phyloP scores from a whole-genome alignment of 2,329 filamentous ascomycete genomes.

The Alternaria metachromatica region DNA sequence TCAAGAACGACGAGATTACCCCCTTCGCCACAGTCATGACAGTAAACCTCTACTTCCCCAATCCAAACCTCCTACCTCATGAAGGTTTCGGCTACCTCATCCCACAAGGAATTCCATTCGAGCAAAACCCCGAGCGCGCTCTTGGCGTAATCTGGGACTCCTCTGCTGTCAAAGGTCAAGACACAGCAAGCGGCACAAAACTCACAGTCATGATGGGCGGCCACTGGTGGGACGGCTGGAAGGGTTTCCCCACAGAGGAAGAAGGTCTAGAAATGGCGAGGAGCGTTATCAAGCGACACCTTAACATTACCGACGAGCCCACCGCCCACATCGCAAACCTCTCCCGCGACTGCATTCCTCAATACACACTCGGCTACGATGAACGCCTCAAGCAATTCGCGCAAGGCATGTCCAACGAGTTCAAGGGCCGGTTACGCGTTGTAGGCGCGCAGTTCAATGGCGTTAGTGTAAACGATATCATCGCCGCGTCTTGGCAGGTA shows the following conservation, averaged over 20 bases:
- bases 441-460: constrained; percentile 57
- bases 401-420: constrained; percentile 63
- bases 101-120: constrained; percentile 72
- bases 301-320: constrained; percentile 71
- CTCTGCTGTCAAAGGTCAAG: constrained; percentile 65
- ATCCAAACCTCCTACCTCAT: constrained; percentile 68
- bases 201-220: constrained; percentile 94
- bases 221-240: constrained; percentile 81
- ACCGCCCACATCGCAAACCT: constrained; percentile 67
- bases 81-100: constrained; percentile 91
- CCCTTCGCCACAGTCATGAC: constrained; percentile 84
- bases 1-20: constrained; percentile 56
- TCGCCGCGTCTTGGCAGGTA: constrained; percentile 64
- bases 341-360: constrained; percentile 80
- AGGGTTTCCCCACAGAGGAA: constrained; percentile 66
- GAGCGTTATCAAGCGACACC: constrained; percentile 72
- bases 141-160: constrained; percentile 94
- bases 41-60: constrained; percentile 84
- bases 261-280: constrained; percentile 75
- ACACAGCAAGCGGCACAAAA: constrained; percentile 73
- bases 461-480: constrained; percentile 59
- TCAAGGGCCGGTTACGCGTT: constrained; percentile 69
- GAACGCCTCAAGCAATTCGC: constrained; percentile 63
- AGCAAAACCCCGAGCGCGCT: constrained; percentile 80
- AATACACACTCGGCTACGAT: constrained; percentile 83